A percentile compares a stretch with the other conserved stretches of the same genome.
These are phyloP conservation scores for Candida verbasci DNA, from an alignment of 805 yeast species.

Conservation along the genomic window DNA sequence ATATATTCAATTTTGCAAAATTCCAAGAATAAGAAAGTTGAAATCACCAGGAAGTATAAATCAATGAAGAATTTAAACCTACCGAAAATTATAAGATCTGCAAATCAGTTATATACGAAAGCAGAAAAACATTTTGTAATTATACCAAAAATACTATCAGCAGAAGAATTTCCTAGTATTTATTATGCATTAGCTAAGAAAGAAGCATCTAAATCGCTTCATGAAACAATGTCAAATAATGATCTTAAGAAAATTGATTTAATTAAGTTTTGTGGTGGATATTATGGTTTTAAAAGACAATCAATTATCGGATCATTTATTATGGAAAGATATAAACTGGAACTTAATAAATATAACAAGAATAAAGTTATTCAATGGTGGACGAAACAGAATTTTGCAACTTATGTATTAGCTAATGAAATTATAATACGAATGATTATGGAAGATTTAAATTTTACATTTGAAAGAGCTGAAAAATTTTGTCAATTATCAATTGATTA, in stretches of 20 bases:
- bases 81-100: conserved; percentile 25
- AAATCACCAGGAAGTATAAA: conserved; percentile 13
- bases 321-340: conserved; percentile 20
- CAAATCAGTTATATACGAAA: conserved; percentile 22
- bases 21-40: conserved; percentile 7
- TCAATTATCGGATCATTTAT: conserved; percentile 44
- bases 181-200: conserved; percentile 49
- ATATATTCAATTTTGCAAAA: conserved; percentile 9
- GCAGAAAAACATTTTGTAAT: conserved; percentile 24
- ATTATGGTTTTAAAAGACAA: conserved; percentile 57
- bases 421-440: conserved; percentile 47
- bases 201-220: conserved; percentile 32
- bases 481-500: conserved; percentile 46
- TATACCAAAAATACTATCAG: conserved; percentile 41
- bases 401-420: conserved; percentile 63
- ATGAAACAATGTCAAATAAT: conserved; percentile 40
- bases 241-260: conserved; percentile 47
- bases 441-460: conserved; percentile 36
- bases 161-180: conserved; percentile 36
- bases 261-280: conserved; percentile 50
- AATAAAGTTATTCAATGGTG: conserved; percentile 55
- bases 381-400: conserved; percentile 52
- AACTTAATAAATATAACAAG: conserved; percentile 22
- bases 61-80: conserved; percentile 9
- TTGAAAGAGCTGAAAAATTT: conserved; percentile 43